Evolutionary conservation across 1,284 basidiomycete species (phyloP), one percentile per base, ranked within the genome.

Genomic region (Chiua sp.): DNA sequence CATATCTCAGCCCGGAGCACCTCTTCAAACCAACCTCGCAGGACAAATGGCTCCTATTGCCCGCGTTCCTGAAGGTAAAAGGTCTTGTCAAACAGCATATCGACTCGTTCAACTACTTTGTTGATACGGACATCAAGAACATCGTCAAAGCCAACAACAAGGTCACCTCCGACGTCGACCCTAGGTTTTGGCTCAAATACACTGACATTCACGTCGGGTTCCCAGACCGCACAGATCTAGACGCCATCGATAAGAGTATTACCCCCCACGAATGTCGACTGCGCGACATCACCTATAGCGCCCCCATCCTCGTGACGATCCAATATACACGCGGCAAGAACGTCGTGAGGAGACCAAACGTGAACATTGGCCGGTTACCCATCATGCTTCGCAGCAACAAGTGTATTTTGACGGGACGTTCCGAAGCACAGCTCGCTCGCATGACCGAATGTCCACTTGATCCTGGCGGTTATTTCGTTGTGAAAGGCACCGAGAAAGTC

Each of bases 1-100:
- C 16, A 20, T 39, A 8, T 37, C 18, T 10, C 13, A 2, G 26
- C 20, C 13, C 15, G 23, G 30, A 33, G 13, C 30, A 39, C 37
- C 49, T 49, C 59, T 47, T 57, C 56, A 15, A 39, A 7, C 33
- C 22, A 46, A 26, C 23, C 47, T n/a, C 12, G 44, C 70, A 98
- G 95, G 96, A 98, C 74, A 98, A 98, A 87, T 98, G 96, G 96
- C 87, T 97, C 49, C 80, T 98, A 15, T 79, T 98, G 5, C 96
- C 96, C 1, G 96, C 96, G 13, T 98, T 98, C 71, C 82, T 98
- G 58, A 93, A 96, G 76, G 93, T 96, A 63, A 98, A 98, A 71
- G 96, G 96, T 66, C 87, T 98, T n/a, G 96, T 98, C 63, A 99
- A 99, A 79, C 98, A 99, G 75, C 98, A 99, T 74, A 94, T 99